Evolutionary conservation across 768 basidiomycete species (phyloP).

Genomic region (Lentinula aciculospora): DNA sequence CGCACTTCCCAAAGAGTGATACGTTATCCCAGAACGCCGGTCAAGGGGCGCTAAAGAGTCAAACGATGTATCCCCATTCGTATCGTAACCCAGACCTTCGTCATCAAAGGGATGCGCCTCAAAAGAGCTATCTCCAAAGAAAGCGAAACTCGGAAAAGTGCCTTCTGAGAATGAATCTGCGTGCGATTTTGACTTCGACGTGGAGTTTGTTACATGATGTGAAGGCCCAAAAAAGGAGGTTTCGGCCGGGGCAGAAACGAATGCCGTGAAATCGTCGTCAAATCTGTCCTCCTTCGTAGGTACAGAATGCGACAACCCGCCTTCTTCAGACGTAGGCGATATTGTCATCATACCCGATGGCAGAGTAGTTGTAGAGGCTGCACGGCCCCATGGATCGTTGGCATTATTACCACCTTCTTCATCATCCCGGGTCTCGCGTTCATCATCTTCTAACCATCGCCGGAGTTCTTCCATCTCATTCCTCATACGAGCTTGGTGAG

Average conservation of each 20-base stretch:
- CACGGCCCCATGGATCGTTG: constrained; percentile 38
- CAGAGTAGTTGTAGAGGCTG: not conserved
- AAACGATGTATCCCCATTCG: constrained; percentile 13
- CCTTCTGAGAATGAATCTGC: not conserved
- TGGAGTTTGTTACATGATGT: not conserved
- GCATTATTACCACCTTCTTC: constrained; percentile 11
- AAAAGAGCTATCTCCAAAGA: not conserved
- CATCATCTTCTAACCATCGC: constrained; percentile 55
- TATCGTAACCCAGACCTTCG: constrained; percentile 10
- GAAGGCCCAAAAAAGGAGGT: not conserved
- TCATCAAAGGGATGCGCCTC: not conserved
- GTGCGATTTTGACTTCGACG: not conserved
- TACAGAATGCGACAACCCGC: not conserved
- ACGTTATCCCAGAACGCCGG: constrained; percentile 22
- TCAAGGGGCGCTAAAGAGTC: constrained; percentile 13
- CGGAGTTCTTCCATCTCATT: constrained; percentile 55
- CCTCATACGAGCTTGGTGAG: constrained; percentile 29
- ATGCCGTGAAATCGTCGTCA: constrained; percentile 79
- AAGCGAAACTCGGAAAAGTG: not conserved
- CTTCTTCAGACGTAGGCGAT: not conserved
- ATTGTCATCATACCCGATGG: not conserved
- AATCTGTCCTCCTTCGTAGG: constrained; percentile 29
- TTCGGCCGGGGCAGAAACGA: constrained; percentile 52
- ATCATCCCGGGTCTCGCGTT: constrained; percentile 17
- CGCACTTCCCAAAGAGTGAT: constrained; percentile 52